phyloP scores from a whole-genome alignment of 345 rosid genomes.

The Heritiera fomes region DNA sequence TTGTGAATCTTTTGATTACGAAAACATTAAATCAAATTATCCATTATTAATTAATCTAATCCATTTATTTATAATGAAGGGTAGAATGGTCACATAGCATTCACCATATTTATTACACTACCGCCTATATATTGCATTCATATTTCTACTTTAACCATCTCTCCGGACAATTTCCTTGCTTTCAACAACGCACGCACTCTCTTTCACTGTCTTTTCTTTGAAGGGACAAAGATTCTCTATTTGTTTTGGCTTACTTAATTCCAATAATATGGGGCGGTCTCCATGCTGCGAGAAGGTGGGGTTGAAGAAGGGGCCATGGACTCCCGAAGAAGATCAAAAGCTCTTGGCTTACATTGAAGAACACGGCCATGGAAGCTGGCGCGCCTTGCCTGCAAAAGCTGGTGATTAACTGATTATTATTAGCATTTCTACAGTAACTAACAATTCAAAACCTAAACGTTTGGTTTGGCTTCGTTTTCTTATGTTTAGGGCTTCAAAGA shows the following conservation, averaged over 20 bases:
- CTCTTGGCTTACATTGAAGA: constrained; percentile 46
- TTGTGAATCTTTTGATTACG: too few species aligned
- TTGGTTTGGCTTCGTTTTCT: too few species aligned
- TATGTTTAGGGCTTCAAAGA: constrained; percentile 45
- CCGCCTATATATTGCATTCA: not conserved
- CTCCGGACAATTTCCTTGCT: not conserved
- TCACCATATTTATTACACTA: not conserved
- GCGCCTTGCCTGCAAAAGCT: constrained; percentile 54
- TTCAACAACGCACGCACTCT: not conserved
- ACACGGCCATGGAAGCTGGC: constrained; percentile 59
- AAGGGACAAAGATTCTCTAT: not conserved
- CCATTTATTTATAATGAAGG: not conserved
- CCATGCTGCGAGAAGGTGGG: constrained; percentile 41
- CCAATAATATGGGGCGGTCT: constrained; percentile 28
- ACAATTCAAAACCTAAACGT: too few species aligned
- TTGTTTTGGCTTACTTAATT: not conserved
- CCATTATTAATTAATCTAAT: not conserved
- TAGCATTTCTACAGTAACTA: too few species aligned
- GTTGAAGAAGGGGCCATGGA: constrained; percentile 63
- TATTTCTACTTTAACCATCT: constrained; percentile 5
- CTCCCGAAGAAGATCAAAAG: constrained; percentile 59
- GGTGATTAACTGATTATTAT: constrained; percentile 25
- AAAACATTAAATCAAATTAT: too few species aligned
- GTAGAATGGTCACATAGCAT: not conserved
- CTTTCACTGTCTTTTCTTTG: not conserved